Base-by-base conservation (phyloP, 495 filamentous ascomycete genomes). In the Patellaria atrata region DNA sequence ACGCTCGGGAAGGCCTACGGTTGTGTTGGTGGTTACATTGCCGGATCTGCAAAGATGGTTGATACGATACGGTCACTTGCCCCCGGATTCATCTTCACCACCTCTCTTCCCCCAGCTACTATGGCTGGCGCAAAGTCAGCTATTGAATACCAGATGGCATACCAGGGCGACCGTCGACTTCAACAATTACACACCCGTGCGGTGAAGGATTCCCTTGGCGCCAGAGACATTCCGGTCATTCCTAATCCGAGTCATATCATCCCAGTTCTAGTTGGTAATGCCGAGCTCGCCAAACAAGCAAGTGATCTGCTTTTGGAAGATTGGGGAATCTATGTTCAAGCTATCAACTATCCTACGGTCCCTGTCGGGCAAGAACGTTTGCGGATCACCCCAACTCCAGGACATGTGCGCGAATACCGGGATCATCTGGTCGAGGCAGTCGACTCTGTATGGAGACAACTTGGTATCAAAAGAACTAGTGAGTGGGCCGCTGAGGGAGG, bases 1-100 rank as follows among this genome's bases (percentile, higher is more conserved):
- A 97, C 89, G 2, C 70, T 97, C 15, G 89, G 89, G 47, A 97
- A 97, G 60, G 89, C 91, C 2, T 97, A 94, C 48, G 89, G 89
- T 35, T 94, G 85, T 52, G 91, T 97, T 17, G 89, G 89, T 38
- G 89, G 89, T 41, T 97, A 97, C 57, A 94, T 96, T 45, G 89
- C 89, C 22, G 89, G 80, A 18, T 87, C 78, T 10, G 68, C 79
- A 25, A 78, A 78, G 48, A 71, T 97, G 56, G 79, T 97, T 21
- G 89, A 97, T 54, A 82, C 80, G n/a, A 78, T 97, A 44, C 82
- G 89, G 41, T 96, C 89, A 1, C 75, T 96, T 13, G 89, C 89
- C 0, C 86, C 89, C 0, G 89, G 89, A 16, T 97, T 97, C 63
- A 97, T 97, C 62, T 97, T 97, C 67, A 97, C 89, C 13, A 96